A percentile compares a stretch with the other conserved stretches of the same genome.
These are phyloP conservation scores for Phyllosticta citrichinensis DNA, from an alignment of 2,329 filamentous ascomycete species.

Conservation along the genomic window DNA sequence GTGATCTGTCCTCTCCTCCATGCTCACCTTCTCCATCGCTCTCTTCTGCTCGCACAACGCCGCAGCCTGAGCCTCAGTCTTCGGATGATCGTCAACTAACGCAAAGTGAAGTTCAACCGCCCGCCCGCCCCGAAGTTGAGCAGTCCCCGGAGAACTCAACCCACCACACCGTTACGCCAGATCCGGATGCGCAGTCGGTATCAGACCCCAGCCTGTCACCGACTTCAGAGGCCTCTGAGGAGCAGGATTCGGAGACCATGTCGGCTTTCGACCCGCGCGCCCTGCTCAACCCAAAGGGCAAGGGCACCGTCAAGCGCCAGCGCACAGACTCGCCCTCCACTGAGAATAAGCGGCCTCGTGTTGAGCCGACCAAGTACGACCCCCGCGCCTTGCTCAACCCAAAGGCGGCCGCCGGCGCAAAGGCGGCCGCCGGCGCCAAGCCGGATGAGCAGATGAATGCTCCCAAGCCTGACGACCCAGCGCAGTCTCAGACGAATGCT, in stretches of 20 bases:
- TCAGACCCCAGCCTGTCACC: neutral
- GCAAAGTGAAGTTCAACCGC: neutral
- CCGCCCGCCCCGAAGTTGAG: neutral
- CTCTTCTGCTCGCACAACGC: neutral
- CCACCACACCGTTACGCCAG: neutral
- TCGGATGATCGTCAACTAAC: neutral
- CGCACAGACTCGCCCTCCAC: neutral
- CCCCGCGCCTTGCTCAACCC: conserved; percentile 26
- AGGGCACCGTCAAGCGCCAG: neutral
- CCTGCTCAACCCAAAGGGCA: conserved; percentile 15
- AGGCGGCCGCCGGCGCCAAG: conserved; percentile 14
- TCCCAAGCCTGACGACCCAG: neutral
- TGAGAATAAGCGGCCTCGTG: neutral
- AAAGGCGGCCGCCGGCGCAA: conserved; percentile 18
- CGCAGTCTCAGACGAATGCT: neutral
- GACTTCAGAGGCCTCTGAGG: neutral
- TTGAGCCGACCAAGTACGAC: conserved; percentile 14
- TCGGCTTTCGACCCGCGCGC: conserved; percentile 11
- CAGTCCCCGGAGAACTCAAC: too few species aligned
- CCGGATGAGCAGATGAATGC: neutral
- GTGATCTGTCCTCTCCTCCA: neutral
- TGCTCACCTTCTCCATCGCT: neutral
- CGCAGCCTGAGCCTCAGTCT: neutral
- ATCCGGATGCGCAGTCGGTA: neutral
- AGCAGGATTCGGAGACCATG: neutral